Conservation (phyloP, 1,284 basidiomycete species). For the Grifola frondosa region DNA sequence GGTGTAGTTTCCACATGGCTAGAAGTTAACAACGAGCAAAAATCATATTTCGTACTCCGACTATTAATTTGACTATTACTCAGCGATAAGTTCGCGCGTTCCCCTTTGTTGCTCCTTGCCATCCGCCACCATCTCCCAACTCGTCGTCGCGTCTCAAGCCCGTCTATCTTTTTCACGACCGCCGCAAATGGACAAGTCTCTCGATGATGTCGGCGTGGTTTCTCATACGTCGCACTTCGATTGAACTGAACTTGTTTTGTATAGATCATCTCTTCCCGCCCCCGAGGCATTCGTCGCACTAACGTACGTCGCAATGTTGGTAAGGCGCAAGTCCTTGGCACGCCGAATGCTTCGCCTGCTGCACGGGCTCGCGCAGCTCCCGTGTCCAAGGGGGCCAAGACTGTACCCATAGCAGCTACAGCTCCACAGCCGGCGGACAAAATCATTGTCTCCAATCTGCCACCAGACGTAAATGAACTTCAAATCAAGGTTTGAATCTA, state of each 20-base stretch:
- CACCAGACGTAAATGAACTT: conserved; percentile 86
- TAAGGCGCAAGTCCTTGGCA: conserved; percentile 56
- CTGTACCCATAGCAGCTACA: conserved; percentile 33
- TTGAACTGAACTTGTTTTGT: conserved; percentile 17
- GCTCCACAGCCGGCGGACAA: conserved; percentile 65
- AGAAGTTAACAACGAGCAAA: not conserved
- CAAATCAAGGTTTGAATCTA: conserved; percentile 75
- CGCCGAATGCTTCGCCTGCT: conserved; percentile 40
- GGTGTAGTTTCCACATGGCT: conserved; percentile 47
- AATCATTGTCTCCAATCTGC: conserved; percentile 95
- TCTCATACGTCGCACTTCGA: conserved; percentile 14
- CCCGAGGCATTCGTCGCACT: conserved; percentile 47
- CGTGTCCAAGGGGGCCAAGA: conserved; percentile 34
- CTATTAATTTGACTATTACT: too few species aligned
- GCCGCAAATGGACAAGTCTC: conserved; percentile 77
- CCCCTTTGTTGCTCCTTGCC: conserved; percentile 11
- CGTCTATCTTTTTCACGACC: conserved; percentile 1
- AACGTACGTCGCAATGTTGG: conserved; percentile 38
- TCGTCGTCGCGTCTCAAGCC: too few species aligned
- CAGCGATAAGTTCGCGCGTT: conserved; percentile 9
- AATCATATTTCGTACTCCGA: conserved; percentile 22
- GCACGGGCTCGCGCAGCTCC: conserved; percentile 47
- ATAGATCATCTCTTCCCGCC: conserved; percentile 73
- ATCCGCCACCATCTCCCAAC: conserved; percentile 21
- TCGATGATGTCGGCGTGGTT: conserved; percentile 71